Conservation (phyloP, 2,329 filamentous ascomycete genomes). For the Fusarium tanahbumbuense region DNA sequence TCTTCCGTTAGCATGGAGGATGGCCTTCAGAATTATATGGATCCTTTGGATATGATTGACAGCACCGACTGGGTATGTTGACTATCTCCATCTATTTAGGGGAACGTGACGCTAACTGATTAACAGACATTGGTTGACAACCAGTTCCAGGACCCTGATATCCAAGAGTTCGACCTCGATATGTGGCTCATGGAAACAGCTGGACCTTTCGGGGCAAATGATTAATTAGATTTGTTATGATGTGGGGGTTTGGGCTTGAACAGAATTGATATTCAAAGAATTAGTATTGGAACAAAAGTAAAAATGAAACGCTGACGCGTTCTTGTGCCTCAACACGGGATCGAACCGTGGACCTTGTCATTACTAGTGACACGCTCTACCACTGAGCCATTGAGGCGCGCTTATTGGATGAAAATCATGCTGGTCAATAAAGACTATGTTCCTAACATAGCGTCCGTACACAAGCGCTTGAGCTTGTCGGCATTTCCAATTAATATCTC, state of each 20-base stretch:
- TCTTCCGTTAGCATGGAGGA: fast-evolving
- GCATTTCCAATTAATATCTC: no score
- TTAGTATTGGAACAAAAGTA: neutral
- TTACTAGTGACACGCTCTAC: constrained; percentile 34
- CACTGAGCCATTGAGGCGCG: constrained; percentile 28
- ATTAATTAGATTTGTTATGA: no score
- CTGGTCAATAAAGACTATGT: fast-evolving
- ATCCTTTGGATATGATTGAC: constrained; percentile 22
- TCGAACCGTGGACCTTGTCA: constrained; percentile 33
- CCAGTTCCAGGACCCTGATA: constrained; percentile 6
- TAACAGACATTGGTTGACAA: constrained; percentile 26
- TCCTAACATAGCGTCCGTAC: fast-evolving
- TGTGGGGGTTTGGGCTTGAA: neutral
- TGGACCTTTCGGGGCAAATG: neutral
- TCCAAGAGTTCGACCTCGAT: constrained; percentile 25
- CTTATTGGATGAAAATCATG: neutral
- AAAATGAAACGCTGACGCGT: fast-evolving
- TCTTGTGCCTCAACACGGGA: constrained; percentile 8
- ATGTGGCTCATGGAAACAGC: constrained; percentile 27
- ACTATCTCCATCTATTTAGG: no score
- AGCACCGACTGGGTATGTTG: constrained; percentile 40
- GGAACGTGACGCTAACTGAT: neutral
- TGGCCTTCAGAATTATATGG: neutral
- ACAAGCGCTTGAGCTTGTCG: no score
- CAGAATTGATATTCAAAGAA: neutral